Conservation (phyloP, 2,329 filamentous ascomycete species). For the Didymellaceae sp. region DNA sequence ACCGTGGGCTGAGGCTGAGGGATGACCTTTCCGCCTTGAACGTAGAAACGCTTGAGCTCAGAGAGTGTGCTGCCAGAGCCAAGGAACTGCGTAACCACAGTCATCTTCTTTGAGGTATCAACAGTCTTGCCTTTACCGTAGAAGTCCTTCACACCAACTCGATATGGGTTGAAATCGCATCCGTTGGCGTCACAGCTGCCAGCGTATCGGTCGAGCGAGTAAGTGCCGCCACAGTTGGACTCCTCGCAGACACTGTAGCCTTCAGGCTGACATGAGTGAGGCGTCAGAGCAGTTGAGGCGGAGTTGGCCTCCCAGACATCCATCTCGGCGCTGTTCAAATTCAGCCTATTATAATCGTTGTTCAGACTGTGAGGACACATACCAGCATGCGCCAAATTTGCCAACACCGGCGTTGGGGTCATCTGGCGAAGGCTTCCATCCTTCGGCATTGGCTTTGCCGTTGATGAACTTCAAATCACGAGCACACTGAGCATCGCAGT, state of each 20-base stretch:
- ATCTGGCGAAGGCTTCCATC: slow-evolving; percentile 58
- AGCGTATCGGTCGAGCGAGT: slow-evolving; percentile 63
- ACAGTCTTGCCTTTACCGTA: slow-evolving; percentile 63
- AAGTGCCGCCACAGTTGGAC: slow-evolving; percentile 52
- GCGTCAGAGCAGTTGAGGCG: slow-evolving; percentile 67
- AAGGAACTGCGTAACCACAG: slow-evolving; percentile 59
- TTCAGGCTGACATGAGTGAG: slow-evolving; percentile 65
- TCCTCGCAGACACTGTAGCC: slow-evolving; percentile 62
- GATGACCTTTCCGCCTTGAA: slow-evolving; percentile 58
- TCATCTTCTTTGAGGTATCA: slow-evolving; percentile 51
- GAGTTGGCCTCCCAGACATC: slow-evolving; percentile 71
- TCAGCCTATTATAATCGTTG: slow-evolving; percentile 42
- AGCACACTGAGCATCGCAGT: slow-evolving; percentile 46
- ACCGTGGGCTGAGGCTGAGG: slow-evolving; percentile 53
- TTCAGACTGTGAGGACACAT: not conserved
- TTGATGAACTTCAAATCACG: slow-evolving; percentile 58
- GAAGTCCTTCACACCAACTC: slow-evolving; percentile 67
- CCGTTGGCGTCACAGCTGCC: slow-evolving; percentile 67
- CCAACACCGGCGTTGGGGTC: slow-evolving; percentile 62
- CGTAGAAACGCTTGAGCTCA: slow-evolving; percentile 57
- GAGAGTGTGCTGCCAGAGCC: slow-evolving; percentile 49
- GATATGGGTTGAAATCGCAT: slow-evolving; percentile 67
- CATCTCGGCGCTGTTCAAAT: slow-evolving; percentile 55
- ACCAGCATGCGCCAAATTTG: slow-evolving; percentile 65
- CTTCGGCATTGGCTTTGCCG: slow-evolving; percentile 63